Percentiles rank a stretch among this genome's conserved stretches.
Conservation (phyloP, 2,329 filamentous ascomycete genomes). For the Penicillium sp. region DNA sequence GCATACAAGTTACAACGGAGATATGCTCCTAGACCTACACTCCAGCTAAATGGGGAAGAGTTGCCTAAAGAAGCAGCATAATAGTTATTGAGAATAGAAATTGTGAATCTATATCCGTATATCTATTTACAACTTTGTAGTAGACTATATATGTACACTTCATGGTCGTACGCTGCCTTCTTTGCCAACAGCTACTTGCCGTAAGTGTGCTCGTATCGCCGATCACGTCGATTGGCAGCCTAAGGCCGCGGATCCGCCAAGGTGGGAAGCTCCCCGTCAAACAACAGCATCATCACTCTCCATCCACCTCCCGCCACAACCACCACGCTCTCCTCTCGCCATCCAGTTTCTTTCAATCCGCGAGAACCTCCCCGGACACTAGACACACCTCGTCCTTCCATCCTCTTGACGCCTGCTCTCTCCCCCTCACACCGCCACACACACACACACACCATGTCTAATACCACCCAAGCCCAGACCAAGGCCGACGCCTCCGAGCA, state of each 20-base stretch:
- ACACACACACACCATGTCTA: slow-evolving; percentile 49
- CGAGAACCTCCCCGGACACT: not conserved
- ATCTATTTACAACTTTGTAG: too few species aligned
- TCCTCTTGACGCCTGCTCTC: slow-evolving; percentile 3
- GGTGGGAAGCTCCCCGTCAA: slow-evolving; percentile 2
- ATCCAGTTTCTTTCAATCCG: not conserved
- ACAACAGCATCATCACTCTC: slow-evolving; percentile 4
- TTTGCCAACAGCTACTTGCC: not conserved
- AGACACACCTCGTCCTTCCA: not conserved
- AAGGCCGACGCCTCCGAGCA: slow-evolving; percentile 45
- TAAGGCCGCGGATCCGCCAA: not conserved
- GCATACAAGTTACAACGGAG: not conserved
- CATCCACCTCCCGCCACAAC: slow-evolving; percentile 7
- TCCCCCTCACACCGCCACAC: slow-evolving; percentile 7
- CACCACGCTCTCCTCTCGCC: not conserved
- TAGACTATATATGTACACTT: not conserved
- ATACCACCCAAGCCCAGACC: slow-evolving; percentile 35
- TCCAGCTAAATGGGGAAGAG: not conserved
- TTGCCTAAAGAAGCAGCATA: not conserved
- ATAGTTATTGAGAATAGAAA: not conserved
- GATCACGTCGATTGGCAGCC: slow-evolving; percentile 6
- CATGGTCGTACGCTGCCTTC: slow-evolving; percentile 5
- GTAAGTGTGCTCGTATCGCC: not conserved
- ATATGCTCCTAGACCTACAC: not conserved
- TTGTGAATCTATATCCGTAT: not conserved